These are phyloP conservation scores for Globisporangium carolinianum DNA, from an alignment of 352 stramenopile genomes.

Conservation along the genomic window DNA sequence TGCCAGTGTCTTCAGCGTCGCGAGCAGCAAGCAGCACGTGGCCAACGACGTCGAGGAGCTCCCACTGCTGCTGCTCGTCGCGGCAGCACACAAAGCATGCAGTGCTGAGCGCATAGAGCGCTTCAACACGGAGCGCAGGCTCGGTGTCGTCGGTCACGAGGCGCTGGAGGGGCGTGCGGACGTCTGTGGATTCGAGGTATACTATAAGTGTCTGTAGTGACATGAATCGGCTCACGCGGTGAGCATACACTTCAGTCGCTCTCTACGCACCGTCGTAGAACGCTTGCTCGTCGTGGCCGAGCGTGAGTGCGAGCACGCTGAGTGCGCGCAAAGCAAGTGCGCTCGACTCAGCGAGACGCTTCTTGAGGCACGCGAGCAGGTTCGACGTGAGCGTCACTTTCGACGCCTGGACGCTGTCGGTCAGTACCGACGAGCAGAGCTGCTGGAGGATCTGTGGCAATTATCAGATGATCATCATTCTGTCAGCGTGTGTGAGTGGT, in stretches of 20 bases:
- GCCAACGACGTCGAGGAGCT: conserved; percentile 44
- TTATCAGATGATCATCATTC: not conserved
- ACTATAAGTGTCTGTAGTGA: too few species aligned
- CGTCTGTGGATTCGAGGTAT: conserved; percentile 9
- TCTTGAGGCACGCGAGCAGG: conserved; percentile 47
- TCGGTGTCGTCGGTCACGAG: conserved; percentile 38
- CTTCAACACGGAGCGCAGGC: conserved; percentile 34
- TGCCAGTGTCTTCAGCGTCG: conserved; percentile 20
- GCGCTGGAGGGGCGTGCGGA: conserved; percentile 32
- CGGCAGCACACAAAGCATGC: conserved; percentile 48
- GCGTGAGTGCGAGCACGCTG: conserved; percentile 42
- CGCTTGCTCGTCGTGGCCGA: conserved; percentile 43
- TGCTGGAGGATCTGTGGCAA: conserved; percentile 27
- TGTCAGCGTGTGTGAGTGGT: not conserved
- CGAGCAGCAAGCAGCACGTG: conserved; percentile 32
- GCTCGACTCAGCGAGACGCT: conserved; percentile 42
- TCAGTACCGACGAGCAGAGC: conserved; percentile 32
- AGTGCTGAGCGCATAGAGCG: conserved; percentile 50
- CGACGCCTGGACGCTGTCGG: conserved; percentile 27
- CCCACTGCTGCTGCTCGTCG: conserved; percentile 58
- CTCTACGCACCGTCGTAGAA: conserved; percentile 28
- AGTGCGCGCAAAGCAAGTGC: conserved; percentile 39
- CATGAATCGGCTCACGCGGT: too few species aligned
- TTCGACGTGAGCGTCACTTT: conserved; percentile 35
- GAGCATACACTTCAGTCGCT: too few species aligned